Conservation (phyloP, 2,329 filamentous ascomycete genomes). For the Ophiostoma novo-ulmi region DNA sequence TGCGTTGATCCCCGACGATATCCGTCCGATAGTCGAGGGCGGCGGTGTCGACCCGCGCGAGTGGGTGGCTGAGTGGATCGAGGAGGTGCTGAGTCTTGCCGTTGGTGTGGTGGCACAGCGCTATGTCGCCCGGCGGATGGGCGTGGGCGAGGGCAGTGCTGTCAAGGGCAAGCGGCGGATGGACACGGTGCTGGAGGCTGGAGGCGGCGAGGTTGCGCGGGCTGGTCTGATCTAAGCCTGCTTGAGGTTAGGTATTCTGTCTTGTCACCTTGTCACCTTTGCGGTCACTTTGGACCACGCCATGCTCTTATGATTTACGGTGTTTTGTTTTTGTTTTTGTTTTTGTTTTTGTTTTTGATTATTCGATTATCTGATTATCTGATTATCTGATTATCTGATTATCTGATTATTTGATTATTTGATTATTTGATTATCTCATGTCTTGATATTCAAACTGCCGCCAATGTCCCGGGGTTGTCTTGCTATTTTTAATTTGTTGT, state of each 20-base stretch:
- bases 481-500: neutral
- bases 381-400: neutral
- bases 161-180: conserved; percentile 58
- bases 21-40: conserved; percentile 72
- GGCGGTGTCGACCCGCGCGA: conserved; percentile 84
- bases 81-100: conserved; percentile 72
- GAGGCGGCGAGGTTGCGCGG: conserved; percentile 55
- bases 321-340: neutral
- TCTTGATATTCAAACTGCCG: neutral
- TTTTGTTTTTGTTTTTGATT: neutral
- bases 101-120: conserved; percentile 86
- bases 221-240: conserved; percentile 47
- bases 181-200: conserved; percentile 52
- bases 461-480: neutral
- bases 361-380: neutral
- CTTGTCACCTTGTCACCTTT: no score
- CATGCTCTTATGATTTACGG: neutral
- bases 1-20: conserved; percentile 67
- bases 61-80: conserved; percentile 97
- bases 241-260: neutral
- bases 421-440: neutral
- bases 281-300: neutral
- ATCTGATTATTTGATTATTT: neutral
- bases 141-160: conserved; percentile 74
- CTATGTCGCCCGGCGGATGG: conserved; percentile 93